Evolutionary conservation across 306 rosid genomes (phyloP).

Genomic region (Vicia faba): DNA sequence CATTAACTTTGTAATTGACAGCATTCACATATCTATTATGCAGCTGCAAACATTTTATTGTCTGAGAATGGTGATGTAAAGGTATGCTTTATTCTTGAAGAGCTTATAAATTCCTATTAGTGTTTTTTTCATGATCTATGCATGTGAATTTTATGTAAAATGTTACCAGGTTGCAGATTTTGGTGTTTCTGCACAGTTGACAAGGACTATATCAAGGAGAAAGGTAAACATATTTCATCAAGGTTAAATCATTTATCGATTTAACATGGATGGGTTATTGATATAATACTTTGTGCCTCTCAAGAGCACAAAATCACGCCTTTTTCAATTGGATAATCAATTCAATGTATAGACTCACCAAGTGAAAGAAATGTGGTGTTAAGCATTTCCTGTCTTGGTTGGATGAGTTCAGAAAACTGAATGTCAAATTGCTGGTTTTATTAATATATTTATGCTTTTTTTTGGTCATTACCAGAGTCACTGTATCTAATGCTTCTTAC

Average conservation of each 20-base stretch:
- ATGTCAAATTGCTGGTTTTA: neutral
- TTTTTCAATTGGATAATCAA: slow-evolving; percentile 22
- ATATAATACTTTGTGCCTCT: slow-evolving; percentile 21
- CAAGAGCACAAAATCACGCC: neutral
- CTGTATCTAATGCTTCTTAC: slow-evolving; percentile 13
- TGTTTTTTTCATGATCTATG: slow-evolving; percentile 38
- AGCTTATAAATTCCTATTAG: slow-evolving; percentile 19
- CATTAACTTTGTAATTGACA: slow-evolving; percentile 39
- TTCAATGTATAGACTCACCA: slow-evolving; percentile 23
- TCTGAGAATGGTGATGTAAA: slow-evolving; percentile 94
- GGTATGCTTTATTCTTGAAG: slow-evolving; percentile 52
- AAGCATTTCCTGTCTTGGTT: slow-evolving; percentile 6
- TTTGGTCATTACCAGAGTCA: slow-evolving; percentile 9
- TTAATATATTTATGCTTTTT: slow-evolving; percentile 11
- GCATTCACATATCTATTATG: slow-evolving; percentile 45
- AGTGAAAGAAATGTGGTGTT: slow-evolving; percentile 26
- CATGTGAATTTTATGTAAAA: slow-evolving; percentile 34
- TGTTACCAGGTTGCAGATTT: slow-evolving; percentile 92
- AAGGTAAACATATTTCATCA: slow-evolving; percentile 62
- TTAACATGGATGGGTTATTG: slow-evolving; percentile 29
- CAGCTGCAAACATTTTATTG: slow-evolving; percentile 98
- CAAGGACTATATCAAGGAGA: slow-evolving; percentile 98
- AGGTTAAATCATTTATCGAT: slow-evolving; percentile 27
- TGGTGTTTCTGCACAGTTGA: slow-evolving; percentile 98
- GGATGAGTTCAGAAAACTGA: slow-evolving; percentile 20